Conservation (phyloP, 2,329 filamentous ascomycete genomes). For the Metarhizium sp. region DNA sequence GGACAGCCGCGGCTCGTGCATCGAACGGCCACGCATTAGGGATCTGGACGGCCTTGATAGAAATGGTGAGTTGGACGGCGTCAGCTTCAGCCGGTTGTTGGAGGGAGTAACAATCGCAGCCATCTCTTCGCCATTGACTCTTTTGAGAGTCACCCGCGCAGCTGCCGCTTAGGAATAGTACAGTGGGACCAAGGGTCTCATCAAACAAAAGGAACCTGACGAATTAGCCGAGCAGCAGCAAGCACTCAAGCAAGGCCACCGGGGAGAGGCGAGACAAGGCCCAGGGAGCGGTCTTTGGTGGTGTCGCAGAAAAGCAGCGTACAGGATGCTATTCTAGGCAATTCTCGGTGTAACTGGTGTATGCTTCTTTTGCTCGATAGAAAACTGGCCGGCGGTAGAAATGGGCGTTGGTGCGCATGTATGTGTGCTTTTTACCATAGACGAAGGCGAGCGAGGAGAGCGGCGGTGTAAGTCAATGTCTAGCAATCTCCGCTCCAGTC, state of each 20-base stretch:
- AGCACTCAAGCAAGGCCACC: neutral
- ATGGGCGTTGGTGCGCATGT: neutral
- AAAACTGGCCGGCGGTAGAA: neutral
- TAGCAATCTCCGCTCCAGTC: neutral
- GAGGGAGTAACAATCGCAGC: slow-evolving; percentile 40
- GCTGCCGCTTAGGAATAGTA: neutral
- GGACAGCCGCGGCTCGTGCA: slow-evolving; percentile 52
- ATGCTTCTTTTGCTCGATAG: neutral
- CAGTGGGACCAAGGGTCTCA: neutral
- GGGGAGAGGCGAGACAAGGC: neutral
- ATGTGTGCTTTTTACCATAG: neutral
- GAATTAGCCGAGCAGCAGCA: neutral
- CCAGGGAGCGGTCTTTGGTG: neutral
- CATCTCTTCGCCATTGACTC: slow-evolving; percentile 48
- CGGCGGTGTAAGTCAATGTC: slow-evolving; percentile 9
- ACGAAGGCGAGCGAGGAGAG: neutral
- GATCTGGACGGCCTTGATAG: slow-evolving; percentile 54
- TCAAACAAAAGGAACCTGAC: neutral
- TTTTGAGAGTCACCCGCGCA: slow-evolving; percentile 2
- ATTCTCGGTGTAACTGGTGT: neutral
- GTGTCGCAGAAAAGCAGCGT: neutral
- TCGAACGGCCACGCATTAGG: slow-evolving; percentile 40
- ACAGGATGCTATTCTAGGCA: neutral
- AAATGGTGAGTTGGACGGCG: slow-evolving; percentile 69
- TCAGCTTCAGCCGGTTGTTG: slow-evolving; percentile 55